Evolutionary conservation across 192 early-diverging fungal species (phyloP), one percentile per base, ranked within the genome.

Genomic region (Mortierella claussenii): DNA sequence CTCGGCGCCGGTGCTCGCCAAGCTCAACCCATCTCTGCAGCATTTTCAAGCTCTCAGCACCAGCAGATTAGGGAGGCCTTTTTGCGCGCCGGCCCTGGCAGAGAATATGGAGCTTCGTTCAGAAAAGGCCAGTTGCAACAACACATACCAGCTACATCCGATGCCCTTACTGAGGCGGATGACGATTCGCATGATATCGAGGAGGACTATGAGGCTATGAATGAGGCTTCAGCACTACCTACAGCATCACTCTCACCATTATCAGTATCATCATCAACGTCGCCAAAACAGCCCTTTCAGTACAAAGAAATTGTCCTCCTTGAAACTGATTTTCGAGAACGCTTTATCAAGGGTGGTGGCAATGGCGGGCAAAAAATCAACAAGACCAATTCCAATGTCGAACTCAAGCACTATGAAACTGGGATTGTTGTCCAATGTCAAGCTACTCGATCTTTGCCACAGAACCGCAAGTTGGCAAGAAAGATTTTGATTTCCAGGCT

Each of bases 351-450:
- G 17, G 92, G 92, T 7, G 88, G 89, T 47, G 92, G 92, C 21
- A 89, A 89, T 51, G 92, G 92, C 32, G 92, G 92, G 0, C 92
- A 94, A 65, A 91, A 91, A 65, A 85, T 94, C 42, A 94, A 94
- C 80, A 94, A 92, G 57, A 88, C 89, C 6, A 88, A 85, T 50
- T 90, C 82, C 50, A 92, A 91, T 55, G 91, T 92, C 2, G 88
- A 92, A 58, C 78, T 94, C 8, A 70, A 81, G 42, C 92, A 94
- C 81, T 81, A 82, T 30, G 91, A 91, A 15, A 94, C 92, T 0
- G 87, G 86, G 23, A 87, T 89, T 40, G 66, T 84, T 13, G 82
- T 90, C 30, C 87, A 86, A 61, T 94, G 92, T 49, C 92, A 94
- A 52, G 88, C 91, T 27, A 92, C 91, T 0, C 76, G 92, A 32